Evolutionary conservation across 768 basidiomycete genomes (phyloP), one percentile per base, ranked within the genome.

Genomic region (Hypholoma fasciculare): DNA sequence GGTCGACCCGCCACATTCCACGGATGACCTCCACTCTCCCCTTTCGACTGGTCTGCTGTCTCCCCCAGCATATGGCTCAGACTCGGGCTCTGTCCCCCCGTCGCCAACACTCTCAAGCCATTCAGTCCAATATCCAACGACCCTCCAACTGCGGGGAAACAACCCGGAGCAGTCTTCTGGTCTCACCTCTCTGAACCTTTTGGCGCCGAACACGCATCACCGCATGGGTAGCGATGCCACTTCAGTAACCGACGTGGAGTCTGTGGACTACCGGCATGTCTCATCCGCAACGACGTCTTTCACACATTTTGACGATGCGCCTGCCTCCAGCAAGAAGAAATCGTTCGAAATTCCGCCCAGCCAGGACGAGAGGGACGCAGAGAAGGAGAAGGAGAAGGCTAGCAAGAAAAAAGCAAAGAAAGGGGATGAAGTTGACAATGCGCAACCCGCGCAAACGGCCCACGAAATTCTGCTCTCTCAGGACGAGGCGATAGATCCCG

Each of bases 71-170:
- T 62, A 50, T 39, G 30, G 39, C 26, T 72, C 72, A 17, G 71
- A 72, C 27, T 50, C 62, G 5, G 51, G 63, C 26, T 71, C 67
- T 9, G 69, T 72, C 1, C 91, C 91, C 0, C 90, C 91, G 0
- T 93, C 91, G 0, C 92, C 91, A 1, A 92, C 91, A 0, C 77
- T 90, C 9, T 90, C 92, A 0, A 82, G 78, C 2, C 79, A 77
- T 14, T 89, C 88, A 2, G 84, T 84, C 0, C 82, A 85, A 36
- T 91, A 88, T 58, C 72, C 67, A 2, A 71, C 82, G 3, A 75
- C 85, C 7, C 73, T 84, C 3, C 78, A 79, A 3, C 68, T 94
- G 48, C 84, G 92, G 38, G 83, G 87, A 43, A 92, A 92, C 65
- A 79, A 81, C 40, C 90, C 89, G 0, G 81, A 88, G 19, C 79